Percentiles rank a stretch among this genome's conserved stretches.
These are phyloP conservation scores for Penicillium coffeae DNA, from an alignment of 495 filamentous ascomycete genomes.

Conservation along the genomic window DNA sequence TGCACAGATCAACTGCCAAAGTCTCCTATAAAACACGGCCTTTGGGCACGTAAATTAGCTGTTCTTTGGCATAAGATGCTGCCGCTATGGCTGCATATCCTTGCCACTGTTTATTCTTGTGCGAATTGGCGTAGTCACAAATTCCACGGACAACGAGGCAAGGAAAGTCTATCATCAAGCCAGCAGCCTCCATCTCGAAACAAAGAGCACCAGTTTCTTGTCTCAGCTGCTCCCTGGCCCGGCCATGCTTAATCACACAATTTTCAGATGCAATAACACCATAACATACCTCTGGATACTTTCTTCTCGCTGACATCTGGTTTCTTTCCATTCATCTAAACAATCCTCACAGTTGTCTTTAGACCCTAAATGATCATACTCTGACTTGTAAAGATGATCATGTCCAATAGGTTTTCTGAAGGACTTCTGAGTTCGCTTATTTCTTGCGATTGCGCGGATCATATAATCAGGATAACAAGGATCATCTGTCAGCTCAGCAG, in stretches of 20 bases:
- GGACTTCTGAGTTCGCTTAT: slow-evolving; percentile 12
- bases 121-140: slow-evolving; percentile 35
- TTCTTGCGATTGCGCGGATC: slow-evolving; percentile 10
- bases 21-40: too few species aligned
- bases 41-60: too few species aligned
- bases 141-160: slow-evolving; percentile 35
- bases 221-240: neutral
- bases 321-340: neutral
- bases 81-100: slow-evolving; percentile 28
- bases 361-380: too few species aligned
- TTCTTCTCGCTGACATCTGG: neutral
- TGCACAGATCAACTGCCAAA: too few species aligned
- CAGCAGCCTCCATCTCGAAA: neutral
- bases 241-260: neutral
- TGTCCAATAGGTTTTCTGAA: too few species aligned
- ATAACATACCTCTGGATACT: neutral
- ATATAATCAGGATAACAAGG: slow-evolving; percentile 16
- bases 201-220: neutral
- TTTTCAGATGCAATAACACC: neutral
- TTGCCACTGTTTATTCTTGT: slow-evolving; percentile 38
- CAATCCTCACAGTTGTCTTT: neutral
- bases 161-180: too few species aligned
- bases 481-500: slow-evolving; percentile 14
- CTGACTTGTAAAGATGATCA: neutral
- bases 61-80: slow-evolving; percentile 27